These are phyloP conservation scores for Ilex aquifolium DNA, from an alignment of 257 asterid species.

Conservation along the genomic window DNA sequence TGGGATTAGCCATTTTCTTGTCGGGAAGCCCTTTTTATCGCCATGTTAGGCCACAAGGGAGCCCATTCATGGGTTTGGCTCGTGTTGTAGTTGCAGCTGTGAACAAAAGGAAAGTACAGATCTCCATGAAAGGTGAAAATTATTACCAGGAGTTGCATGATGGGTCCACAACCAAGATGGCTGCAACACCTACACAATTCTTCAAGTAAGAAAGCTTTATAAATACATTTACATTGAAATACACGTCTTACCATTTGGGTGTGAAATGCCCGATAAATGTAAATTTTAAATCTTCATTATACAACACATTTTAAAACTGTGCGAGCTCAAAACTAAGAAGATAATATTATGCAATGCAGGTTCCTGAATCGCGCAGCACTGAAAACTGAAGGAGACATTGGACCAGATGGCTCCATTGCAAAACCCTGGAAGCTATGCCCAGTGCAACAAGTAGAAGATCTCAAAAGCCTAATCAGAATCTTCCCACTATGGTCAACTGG, in stretches of 20 bases:
- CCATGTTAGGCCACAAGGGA: constrained; percentile 37
- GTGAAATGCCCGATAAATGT: no score
- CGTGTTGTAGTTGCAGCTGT: constrained; percentile 44
- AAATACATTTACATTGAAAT: no score
- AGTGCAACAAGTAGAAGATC: constrained; percentile 56
- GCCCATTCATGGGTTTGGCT: constrained; percentile 53
- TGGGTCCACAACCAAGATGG: constrained; percentile 4
- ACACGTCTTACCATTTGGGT: no score
- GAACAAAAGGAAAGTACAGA: constrained; percentile 33
- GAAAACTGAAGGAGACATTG: constrained; percentile 27
- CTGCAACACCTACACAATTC: constrained; percentile 16
- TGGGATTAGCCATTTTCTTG: constrained; percentile 23
- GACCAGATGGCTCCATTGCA: constrained; percentile 10
- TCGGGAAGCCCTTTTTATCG: constrained; percentile 25
- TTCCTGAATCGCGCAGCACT: constrained; percentile 65
- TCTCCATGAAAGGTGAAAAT: constrained; percentile 31
- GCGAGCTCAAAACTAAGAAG: no score
- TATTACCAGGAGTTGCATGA: constrained; percentile 31
- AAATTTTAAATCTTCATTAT: no score
- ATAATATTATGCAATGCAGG: constrained; percentile 16
- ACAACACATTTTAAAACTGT: no score
- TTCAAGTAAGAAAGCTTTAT: constrained; percentile 23
- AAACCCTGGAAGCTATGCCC: constrained; percentile 43
- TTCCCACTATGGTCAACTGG: constrained; percentile 71
- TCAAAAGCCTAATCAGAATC: constrained; percentile 50